Base-by-base conservation (phyloP, 768 basidiomycete species). In the Grammothele lineata region DNA sequence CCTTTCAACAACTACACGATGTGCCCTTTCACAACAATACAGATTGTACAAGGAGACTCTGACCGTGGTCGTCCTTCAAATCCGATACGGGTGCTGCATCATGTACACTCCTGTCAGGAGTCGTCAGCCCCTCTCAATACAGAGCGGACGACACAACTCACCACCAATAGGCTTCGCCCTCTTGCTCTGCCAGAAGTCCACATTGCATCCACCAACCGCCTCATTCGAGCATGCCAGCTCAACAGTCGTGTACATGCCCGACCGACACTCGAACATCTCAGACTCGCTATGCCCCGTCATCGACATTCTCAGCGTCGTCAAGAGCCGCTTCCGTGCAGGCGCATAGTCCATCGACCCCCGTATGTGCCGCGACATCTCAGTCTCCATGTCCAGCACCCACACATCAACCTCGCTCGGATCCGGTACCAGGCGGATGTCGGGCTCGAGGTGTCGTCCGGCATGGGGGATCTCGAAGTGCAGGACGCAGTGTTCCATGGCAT, bases 401-500 rank as follows among this genome's bases (percentile, higher is more conserved):
- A 54, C 42, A 27, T 54, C 53, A 25, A 54, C 43, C 14, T 15
- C 5, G 19, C 40, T 45, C 10, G 36, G 23, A 14, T 47, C 37
- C 4, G 25, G 27, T 7, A 7, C 11, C 7, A 54, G 32, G 1
- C 7, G 22, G 24, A 45, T 23, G 3, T n/a, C 38, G 12, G 53
- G 48, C 24, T 51, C 25, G 33, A 40, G 40, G 14, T n/a, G n/a
- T n/a, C n/a, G n/a, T 14, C 12, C 38, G 7, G 26, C 33, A 0
- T 18, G 40, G 6, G 53, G 53, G n/a, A 47, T 19, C 3, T 37
- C 32, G 17, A 40, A 37, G 26, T 46, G 19, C 8, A 54, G 24
- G 15, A 50, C 39, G 32, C 53, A 54, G 21, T 45, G 45, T 26
- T 54, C 53, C 53, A 54, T 54, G n/a, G 41, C 42, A 23, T 50